Conservation (phyloP, 805 yeast genomes). For the Candida maesae region DNA sequence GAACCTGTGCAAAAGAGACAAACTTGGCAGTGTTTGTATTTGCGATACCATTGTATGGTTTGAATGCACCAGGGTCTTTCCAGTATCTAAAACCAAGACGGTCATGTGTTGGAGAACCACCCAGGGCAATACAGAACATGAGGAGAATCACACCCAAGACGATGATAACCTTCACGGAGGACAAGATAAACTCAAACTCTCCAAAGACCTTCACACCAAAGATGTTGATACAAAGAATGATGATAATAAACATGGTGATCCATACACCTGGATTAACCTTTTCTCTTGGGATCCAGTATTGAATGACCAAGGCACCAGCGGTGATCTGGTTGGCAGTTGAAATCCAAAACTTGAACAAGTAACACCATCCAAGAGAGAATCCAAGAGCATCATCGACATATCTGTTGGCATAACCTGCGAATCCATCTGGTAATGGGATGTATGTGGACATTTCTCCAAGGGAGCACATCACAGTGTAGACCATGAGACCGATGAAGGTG, state of each 20-base stretch:
- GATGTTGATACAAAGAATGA: constrained; percentile 45
- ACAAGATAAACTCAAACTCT: constrained; percentile 51
- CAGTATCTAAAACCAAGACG: constrained; percentile 71
- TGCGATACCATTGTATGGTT: constrained; percentile 39
- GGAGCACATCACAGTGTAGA: constrained; percentile 63
- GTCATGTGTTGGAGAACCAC: constrained; percentile 76
- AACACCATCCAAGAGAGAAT: constrained; percentile 29
- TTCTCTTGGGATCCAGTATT: constrained; percentile 44
- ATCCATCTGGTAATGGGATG: constrained; percentile 65
- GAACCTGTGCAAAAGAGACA: constrained; percentile 57
- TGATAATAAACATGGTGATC: constrained; percentile 41
- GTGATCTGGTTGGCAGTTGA: constrained; percentile 43
- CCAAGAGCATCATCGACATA: constrained; percentile 31
- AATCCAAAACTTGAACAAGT: constrained; percentile 25
- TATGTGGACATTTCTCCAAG: constrained; percentile 68
- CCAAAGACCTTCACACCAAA: constrained; percentile 55
- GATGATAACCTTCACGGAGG: constrained; percentile 51
- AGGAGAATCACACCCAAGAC: constrained; percentile 33
- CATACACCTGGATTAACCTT: constrained; percentile 52
- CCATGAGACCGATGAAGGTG: constrained; percentile 64
- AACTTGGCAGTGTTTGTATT: constrained; percentile 51
- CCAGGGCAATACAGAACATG: constrained; percentile 61
- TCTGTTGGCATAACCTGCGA: constrained; percentile 55
- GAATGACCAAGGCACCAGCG: constrained; percentile 47
- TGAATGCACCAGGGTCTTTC: constrained; percentile 66